Evolutionary conservation across 768 basidiomycete genomes (phyloP), one percentile per base, ranked within the genome.

Genomic region (Suillus fuscotomentosus): DNA sequence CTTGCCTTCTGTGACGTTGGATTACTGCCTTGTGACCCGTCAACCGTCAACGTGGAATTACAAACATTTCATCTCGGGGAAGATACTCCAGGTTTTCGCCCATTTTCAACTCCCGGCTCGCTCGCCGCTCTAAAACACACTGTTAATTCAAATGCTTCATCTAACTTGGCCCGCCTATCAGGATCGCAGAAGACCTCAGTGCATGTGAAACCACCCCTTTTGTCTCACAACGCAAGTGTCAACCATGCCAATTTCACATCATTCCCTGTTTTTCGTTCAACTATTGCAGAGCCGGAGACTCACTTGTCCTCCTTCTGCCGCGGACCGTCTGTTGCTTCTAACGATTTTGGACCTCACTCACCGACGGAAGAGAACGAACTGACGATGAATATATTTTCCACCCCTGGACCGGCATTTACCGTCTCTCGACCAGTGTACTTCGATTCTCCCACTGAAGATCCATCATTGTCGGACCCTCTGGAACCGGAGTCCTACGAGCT

Each of bases 391-490:
- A 60, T 74, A 59, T 86, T 80, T 68, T 73, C 77, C n/a, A 83
- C 82, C 56, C 86, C 87, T 43, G 84, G 84, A 31, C 84, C 84
- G 43, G 76, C 68, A 59, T 70, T 68, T 70, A 50, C 69, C 50
- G 68, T 65, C 48, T 74, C 76, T 55, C 75, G 66, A 27, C 72
- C 77, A 7, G 70, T 84, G 41, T 83, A 84, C 72, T 84, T 84
- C 67, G 83, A 86, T 69, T 83, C 82, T 2, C 83, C 83, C 2
- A 76, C 78, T 38, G 83, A 85, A 71, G 83, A 84, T 66, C 82
- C 82, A 43, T 73, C 76, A 57, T 62, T 70, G 43, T 79, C 81
- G 38, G 78, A 78, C 67, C 77, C 80, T 67, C 72, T 80, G 43
- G 72, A 77, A 38, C 66, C 73, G 42, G 70, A 71, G 59, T 72